Evolutionary conservation across 2,329 filamentous ascomycete genomes (phyloP), one percentile per base, ranked within the genome.

Genomic region (Cercospora sp.): DNA sequence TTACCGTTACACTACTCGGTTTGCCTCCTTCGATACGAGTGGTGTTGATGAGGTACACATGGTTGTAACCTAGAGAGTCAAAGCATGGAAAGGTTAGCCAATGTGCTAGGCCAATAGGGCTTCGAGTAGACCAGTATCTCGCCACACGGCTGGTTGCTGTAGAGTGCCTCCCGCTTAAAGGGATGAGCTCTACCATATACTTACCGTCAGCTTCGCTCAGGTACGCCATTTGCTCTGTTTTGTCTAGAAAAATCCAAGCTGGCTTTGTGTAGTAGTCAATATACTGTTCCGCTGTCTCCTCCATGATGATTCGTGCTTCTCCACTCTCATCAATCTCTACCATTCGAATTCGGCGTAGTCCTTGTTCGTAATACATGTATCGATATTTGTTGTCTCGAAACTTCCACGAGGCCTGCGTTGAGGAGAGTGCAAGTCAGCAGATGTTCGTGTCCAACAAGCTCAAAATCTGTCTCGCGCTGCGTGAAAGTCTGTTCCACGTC

Each of bases 21-120:
- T 40, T 23, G n/a, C n/a, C 28, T 18, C 57, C 9, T 10, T 26
- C 33, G 36, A 40, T 20, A 42, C 20, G 33, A 30, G 60, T 63
- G 4, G 60, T 53, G 23, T 67, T 60, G 53, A 63, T 48, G n/a
- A 67, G 60, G 23, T 67, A 67, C 23, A 64, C 40, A 18, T 63
- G 53, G 20, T 60, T 60, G 2, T 58, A 58, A 23, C 45, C 45
- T 48, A 23, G 18, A 48, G 9, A 23, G 45, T 9, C 4, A 23
- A 23, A 13, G 23, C 23, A 48, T 48, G 18, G 18, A 48, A 23
- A 48, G 45, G 3, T 48, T 6, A 48, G 45, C 45, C 23, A 23
- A 48, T 48, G 45, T 48, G 45, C 45, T 48, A 48, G 9, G 45
- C 18, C 18, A 48, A 8, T 23, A 48, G 45, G 45, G 20, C 45